Conservation (phyloP, 2,329 filamentous ascomycete species). For the Pseudocercospora musae region DNA sequence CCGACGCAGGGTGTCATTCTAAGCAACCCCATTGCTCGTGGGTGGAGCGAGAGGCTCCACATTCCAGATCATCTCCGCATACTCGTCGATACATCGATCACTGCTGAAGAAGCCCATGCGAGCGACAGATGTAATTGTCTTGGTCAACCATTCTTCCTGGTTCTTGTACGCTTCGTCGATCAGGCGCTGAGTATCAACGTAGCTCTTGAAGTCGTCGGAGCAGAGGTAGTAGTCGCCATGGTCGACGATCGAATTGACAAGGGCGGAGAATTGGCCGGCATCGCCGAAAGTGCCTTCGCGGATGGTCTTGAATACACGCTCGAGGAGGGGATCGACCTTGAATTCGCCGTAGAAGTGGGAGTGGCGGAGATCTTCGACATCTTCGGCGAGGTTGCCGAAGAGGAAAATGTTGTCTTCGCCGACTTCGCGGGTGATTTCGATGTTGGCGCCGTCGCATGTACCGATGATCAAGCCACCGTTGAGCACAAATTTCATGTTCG, state of each 20-base stretch:
- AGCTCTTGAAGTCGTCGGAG: slow-evolving; percentile 94
- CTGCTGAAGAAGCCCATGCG: slow-evolving; percentile 96
- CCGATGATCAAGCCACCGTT: slow-evolving; percentile 97
- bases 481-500: slow-evolving; percentile 99
- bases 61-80: slow-evolving; percentile 97
- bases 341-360: slow-evolving; percentile 80
- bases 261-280: slow-evolving; percentile 70
- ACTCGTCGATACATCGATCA: slow-evolving; percentile 94
- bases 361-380: slow-evolving; percentile 94
- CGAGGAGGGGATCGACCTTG: slow-evolving; percentile 70
- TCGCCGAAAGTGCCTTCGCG: slow-evolving; percentile 78
- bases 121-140: slow-evolving; percentile 82
- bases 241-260: slow-evolving; percentile 80
- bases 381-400: slow-evolving; percentile 91
- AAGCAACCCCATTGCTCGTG: slow-evolving; percentile 7
- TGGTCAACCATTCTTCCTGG: slow-evolving; percentile 87
- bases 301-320: slow-evolving; percentile 80
- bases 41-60: slow-evolving; percentile 67
- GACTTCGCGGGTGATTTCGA: slow-evolving; percentile 89
- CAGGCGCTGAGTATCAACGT: slow-evolving; percentile 83
- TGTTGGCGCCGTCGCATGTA: slow-evolving; percentile 95
- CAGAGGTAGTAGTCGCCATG: slow-evolving; percentile 98
- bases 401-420: slow-evolving; percentile 98
- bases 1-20: background rate
- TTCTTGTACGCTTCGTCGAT: slow-evolving; percentile 91